These are phyloP conservation scores for Gossypium sturtianum DNA, from an alignment of 345 rosid species.

Conservation along the genomic window DNA sequence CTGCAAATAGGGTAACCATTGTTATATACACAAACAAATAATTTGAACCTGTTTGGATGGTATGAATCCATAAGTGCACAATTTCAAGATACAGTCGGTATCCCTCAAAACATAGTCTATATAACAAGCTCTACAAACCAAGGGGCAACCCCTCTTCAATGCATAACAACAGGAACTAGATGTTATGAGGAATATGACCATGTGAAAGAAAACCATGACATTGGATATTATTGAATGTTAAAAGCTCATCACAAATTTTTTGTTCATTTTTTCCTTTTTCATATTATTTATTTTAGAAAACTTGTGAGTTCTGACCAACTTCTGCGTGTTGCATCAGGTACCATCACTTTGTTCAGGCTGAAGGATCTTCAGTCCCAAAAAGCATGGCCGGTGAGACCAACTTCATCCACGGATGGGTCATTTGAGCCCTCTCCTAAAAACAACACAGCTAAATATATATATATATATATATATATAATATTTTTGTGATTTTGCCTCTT, in stretches of 20 bases:
- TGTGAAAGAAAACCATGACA: background rate
- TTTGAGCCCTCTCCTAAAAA: constrained; percentile 24
- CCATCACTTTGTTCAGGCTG: constrained; percentile 52
- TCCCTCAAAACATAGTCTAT: too few relatives aligned
- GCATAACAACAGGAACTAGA: background rate
- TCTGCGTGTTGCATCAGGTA: constrained; percentile 36
- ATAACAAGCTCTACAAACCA: background rate
- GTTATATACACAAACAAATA: background rate
- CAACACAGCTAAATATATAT: background rate
- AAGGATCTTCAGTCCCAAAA: constrained; percentile 54
- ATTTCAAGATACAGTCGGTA: too few relatives aligned
- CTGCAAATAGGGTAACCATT: constrained; percentile 60
- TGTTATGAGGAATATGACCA: background rate
- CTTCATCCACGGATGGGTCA: constrained; percentile 79
- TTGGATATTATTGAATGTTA: background rate
- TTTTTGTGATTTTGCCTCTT: background rate
- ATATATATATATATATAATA: background rate
- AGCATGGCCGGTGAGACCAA: constrained; percentile 52
- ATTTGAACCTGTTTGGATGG: too few relatives aligned
- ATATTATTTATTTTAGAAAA: background rate
- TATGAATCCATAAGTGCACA: background rate
- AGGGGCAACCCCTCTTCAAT: background rate
- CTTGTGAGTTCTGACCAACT: background rate
- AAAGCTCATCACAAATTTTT: background rate
- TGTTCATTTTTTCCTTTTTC: background rate